These are phyloP conservation scores for Platanthera zijinensis DNA, from an alignment of 106 monocot species.

Conservation along the genomic window DNA sequence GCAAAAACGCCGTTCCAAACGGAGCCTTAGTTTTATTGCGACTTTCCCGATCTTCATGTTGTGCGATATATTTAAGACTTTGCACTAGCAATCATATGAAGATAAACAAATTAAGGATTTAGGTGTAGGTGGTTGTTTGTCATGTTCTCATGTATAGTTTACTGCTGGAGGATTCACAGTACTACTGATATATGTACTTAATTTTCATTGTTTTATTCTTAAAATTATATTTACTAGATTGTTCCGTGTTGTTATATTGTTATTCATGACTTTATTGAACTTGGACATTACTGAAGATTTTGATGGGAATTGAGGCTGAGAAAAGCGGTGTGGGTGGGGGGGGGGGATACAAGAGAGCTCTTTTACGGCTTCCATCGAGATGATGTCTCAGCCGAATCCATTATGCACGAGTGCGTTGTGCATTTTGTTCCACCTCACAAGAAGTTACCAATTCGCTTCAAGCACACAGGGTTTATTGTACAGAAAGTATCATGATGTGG, in stretches of 20 bases:
- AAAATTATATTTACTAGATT: background rate
- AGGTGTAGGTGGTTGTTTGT: background rate
- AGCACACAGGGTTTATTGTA: conserved; percentile 74
- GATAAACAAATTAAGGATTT: background rate
- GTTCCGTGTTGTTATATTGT: background rate
- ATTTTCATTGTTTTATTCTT: background rate
- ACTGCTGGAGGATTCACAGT: background rate
- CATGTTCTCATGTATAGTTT: too few relatives aligned
- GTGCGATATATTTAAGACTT: background rate
- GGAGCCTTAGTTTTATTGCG: background rate
- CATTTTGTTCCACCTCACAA: conserved; percentile 79
- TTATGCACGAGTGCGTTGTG: conserved; percentile 83
- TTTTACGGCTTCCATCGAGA: conserved; percentile 95
- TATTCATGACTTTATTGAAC: background rate
- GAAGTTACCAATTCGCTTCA: conserved; percentile 44
- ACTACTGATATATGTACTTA: background rate
- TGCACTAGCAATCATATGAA: too few relatives aligned
- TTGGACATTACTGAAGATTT: conserved; percentile 25
- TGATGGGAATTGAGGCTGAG: conserved; percentile 63
- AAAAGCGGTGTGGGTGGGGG: conserved; percentile 83
- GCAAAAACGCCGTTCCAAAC: too few relatives aligned
- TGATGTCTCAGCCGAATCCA: conserved; percentile 74
- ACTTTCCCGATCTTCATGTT: background rate
- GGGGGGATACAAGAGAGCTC: conserved; percentile 58
- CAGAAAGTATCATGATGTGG: conserved; percentile 86